Base-by-base conservation (phyloP, 495 filamentous ascomycete species). In the Hypomontagnella submonticulosa region DNA sequence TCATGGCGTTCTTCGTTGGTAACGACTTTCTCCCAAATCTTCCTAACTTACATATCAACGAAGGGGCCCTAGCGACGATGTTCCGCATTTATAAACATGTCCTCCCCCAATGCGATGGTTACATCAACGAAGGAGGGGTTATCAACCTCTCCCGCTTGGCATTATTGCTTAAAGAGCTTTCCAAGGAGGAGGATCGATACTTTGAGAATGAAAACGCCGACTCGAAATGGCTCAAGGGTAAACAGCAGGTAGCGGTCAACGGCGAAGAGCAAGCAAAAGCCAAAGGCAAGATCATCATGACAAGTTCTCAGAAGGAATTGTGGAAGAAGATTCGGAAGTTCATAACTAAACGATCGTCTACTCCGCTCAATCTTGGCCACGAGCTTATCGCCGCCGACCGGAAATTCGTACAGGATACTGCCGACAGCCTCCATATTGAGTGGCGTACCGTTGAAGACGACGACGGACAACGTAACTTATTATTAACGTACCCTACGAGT, bases 1-100 rank as follows among this genome's bases (percentile, higher is more conserved):
- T 99, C 40, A 96, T 99, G 91, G 93, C 92, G 30, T 99, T 99
- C 81, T 99, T 99, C 73, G 92, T 99, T 73, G 96, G 96, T 74
- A 99, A 99, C 75, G 96, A 99, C 79, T 99, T 99, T 78, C 84
- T 99, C 70, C 96, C 96, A 3, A 97, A 98, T 77, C 80, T 99
- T 50, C 96, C 96, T 2, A 91, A 96, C 64, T 79, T 99, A 61
- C 96, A 98, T 78, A 99, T 99, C 77, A 99, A 99, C 77, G 96
- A 98, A 75, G 96, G 96, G 33, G 96, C 96, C 9, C 79, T 98
- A 71, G 90, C 93, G 15, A 85, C 95, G 63, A 97, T 98, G 93
- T 99, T 99, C 75, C 92, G 90, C 75, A 87, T 96, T 60, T 99
- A 99, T 83, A 97, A 97, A 72, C 81, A 89, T 16, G 87, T 96